Base-by-base conservation (phyloP, 768 basidiomycete genomes). In the Fomitopsis serialis region DNA sequence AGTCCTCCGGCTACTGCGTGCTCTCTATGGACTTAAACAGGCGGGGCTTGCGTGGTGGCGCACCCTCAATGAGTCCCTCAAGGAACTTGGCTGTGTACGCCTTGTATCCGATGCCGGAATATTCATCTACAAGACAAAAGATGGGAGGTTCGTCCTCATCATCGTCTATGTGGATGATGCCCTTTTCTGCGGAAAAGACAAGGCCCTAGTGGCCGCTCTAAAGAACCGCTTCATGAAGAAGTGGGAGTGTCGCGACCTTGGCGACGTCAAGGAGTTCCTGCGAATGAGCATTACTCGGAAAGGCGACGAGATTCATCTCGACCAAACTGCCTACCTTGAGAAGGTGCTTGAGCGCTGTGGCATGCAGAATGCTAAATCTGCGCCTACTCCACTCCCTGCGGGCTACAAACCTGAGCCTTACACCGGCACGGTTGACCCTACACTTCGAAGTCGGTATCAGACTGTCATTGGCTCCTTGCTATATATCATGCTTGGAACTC, bases 1-100 rank as follows among this genome's bases (percentile, higher is more conserved):
- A 50, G 65, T 68, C 6, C 57, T 50, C 34, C 45, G 52, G 15
- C 61, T 73, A 22, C 17, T 13, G 1, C 63, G 67, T 36, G 60
- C 67, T 1, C 53, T 74, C 1, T 73, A 73, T 57, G 71, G 71
- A 0, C 62, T 73, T 11, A 67, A 70, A 34, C 71, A 72, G 51
- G 65, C 65, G 7, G 62, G 62, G 2, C 54, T 58, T 4, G 35
- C 54, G 23, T 73, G 72, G 72, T 58, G 65, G 25, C 27, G 56
- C 24, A 59, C 37, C 17, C 55, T 66, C 1, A 21, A 52, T 27
- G 15, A 42, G 27, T 34, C 50, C 24, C 15, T 63, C n/a, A n/a
- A 15, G 3, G 50, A 54, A 12, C 53, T 69, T 9, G 67, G 71
- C 22, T 73, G 64, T 50, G 54, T 10, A 8, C 45, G 55, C 9